phyloP scores from a whole-genome alignment of 441 rosid genomes.

The Bruguiera hainesii region DNA sequence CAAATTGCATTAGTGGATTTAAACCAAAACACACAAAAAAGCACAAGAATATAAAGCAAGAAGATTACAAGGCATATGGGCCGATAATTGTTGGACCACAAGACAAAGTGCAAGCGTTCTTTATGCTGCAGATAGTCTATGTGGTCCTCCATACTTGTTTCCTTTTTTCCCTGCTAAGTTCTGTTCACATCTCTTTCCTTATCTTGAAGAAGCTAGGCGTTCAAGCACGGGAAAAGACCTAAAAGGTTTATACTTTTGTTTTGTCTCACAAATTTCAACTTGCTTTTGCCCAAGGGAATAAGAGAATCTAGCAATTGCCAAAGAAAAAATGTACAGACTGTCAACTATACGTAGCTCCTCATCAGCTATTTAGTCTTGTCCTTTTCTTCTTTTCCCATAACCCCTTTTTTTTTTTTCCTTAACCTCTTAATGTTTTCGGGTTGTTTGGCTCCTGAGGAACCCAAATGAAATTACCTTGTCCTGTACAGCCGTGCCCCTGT shows the following conservation, averaged over 20 bases:
- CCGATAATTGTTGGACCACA: not conserved
- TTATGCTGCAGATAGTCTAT: not conserved
- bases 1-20: not conserved
- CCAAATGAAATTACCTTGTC: no score
- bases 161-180: not conserved
- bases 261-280: not conserved
- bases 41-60: not conserved
- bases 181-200: not conserved
- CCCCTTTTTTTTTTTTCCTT: no score
- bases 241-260: not conserved
- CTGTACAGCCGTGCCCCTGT: no score
- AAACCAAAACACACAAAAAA: not conserved
- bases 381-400: no score
- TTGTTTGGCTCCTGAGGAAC: no score
- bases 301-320: slow-evolving; percentile 5
- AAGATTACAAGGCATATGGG: not conserved
- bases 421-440: no score
- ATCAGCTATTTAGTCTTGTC: no score
- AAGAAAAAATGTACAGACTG: no score
- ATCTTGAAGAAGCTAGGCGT: not conserved
- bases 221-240: not conserved
- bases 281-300: not conserved
- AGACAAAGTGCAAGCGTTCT: not conserved
- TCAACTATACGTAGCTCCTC: no score
- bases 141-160: slow-evolving; percentile 9